phyloP scores from a whole-genome alignment of 73 alveolate genomes.

The Paraurostyla sp. region DNA sequence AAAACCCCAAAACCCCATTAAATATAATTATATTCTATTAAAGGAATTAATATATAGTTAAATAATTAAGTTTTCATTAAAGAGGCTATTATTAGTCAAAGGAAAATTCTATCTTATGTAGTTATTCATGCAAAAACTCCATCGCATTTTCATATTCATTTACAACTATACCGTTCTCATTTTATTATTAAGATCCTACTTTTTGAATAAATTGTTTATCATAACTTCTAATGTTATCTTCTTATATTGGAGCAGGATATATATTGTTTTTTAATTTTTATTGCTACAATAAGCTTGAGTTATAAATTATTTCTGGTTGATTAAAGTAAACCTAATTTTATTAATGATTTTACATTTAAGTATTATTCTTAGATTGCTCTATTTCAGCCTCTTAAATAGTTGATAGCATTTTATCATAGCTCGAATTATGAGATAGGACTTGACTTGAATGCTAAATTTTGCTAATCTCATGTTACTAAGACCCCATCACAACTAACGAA shows the following conservation, averaged over 20 bases:
- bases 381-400: slow-evolving; percentile 4
- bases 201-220: too few relatives aligned
- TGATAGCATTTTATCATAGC: neutral
- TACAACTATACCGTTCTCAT: neutral
- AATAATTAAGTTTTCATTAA: too few relatives aligned
- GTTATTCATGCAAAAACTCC: slow-evolving; percentile 17
- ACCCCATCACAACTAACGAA: neutral
- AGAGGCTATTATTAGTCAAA: slow-evolving; percentile 13
- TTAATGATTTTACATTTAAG: too few relatives aligned
- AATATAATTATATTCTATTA: too few relatives aligned
- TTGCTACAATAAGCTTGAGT: too few relatives aligned
- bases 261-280: too few relatives aligned
- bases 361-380: neutral
- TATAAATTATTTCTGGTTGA: neutral
- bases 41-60: too few relatives aligned
- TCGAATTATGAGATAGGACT: neutral
- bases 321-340: too few relatives aligned
- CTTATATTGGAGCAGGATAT: too few relatives aligned
- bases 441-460: neutral
- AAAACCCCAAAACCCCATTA: too few relatives aligned
- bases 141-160: neutral
- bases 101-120: slow-evolving; percentile 50
- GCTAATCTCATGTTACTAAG: neutral
- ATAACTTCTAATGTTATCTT: too few relatives aligned
- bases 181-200: too few relatives aligned